phyloP scores from a whole-genome alignment of 1,284 basidiomycete species.

The Rhodotorula sp. region DNA sequence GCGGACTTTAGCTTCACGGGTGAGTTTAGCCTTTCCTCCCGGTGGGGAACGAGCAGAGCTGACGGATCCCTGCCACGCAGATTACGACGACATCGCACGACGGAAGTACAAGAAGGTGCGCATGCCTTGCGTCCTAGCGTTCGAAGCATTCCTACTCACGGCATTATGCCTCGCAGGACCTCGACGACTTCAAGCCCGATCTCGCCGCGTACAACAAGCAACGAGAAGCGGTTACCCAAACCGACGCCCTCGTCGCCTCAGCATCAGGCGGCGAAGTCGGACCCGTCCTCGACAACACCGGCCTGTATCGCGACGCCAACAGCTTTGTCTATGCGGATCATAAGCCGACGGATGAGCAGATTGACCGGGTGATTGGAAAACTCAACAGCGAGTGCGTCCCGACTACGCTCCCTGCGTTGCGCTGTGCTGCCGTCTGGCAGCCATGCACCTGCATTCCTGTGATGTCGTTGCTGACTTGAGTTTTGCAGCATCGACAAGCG shows the following conservation, averaged over 20 bases:
- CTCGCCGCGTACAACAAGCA: slow-evolving; percentile 77
- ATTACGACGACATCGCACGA: slow-evolving; percentile 83
- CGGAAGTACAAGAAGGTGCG: slow-evolving; percentile 71
- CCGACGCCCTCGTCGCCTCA: slow-evolving; percentile 7
- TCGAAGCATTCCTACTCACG: not conserved
- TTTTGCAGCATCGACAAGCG: slow-evolving; percentile 74
- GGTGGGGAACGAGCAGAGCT: not conserved
- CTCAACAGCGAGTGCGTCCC: slow-evolving; percentile 86
- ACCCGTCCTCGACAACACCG: slow-evolving; percentile 39
- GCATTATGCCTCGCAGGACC: slow-evolving; percentile 55
- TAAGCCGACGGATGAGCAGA: slow-evolving; percentile 88
- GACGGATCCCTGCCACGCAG: slow-evolving; percentile 51
- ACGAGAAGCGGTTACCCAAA: slow-evolving; percentile 60
- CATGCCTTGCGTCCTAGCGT: not conserved
- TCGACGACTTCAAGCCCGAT: slow-evolving; percentile 82
- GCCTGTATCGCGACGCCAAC: slow-evolving; percentile 84
- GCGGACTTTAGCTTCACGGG: slow-evolving; percentile 79
- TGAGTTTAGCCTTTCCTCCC: slow-evolving; percentile 40
- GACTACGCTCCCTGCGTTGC: not conserved
- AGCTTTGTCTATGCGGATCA: slow-evolving; percentile 78
- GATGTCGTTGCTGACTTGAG: not conserved
- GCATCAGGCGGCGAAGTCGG: slow-evolving; percentile 53
- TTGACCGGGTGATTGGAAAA: slow-evolving; percentile 86
- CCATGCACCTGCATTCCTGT: no score
- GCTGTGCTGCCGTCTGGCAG: not conserved